Percentiles rank a stretch among this genome's conserved stretches.
These are phyloP conservation scores for Pseudonitzschia pungens DNA, from an alignment of 108 stramenopile genomes.

Conservation along the genomic window DNA sequence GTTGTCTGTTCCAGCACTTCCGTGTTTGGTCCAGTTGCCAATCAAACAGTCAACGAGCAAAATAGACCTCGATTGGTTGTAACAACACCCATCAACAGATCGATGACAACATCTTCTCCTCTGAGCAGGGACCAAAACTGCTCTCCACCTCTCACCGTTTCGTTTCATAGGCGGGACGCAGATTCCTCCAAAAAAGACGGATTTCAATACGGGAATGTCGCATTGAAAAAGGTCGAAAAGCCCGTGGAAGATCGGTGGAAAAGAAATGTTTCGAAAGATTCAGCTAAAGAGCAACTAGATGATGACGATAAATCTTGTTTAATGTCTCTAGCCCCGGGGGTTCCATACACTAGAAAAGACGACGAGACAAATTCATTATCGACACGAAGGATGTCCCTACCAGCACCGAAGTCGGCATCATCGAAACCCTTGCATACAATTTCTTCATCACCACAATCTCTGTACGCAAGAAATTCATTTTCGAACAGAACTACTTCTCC, in stretches of 20 bases:
- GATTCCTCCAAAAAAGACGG: background rate
- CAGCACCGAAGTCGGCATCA: background rate
- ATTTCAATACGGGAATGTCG: background rate
- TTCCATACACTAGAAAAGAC: background rate
- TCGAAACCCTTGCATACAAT: background rate
- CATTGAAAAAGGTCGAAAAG: background rate
- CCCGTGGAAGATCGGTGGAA: slow-evolving; percentile 9
- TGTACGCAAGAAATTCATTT: too few relatives aligned
- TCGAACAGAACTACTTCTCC: background rate
- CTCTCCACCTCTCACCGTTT: slow-evolving; percentile 4
- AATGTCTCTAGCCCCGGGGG: too few relatives aligned
- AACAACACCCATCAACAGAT: too few relatives aligned
- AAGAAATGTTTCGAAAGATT: background rate
- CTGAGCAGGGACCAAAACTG: too few relatives aligned
- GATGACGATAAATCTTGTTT: background rate
- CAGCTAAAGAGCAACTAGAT: background rate
- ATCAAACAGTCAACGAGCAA: too few relatives aligned
- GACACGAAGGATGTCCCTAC: background rate
- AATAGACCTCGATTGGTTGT: too few relatives aligned
- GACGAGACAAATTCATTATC: background rate
- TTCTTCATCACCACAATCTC: too few relatives aligned
- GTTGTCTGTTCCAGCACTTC: background rate
- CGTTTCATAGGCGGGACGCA: background rate
- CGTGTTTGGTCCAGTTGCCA: too few relatives aligned
- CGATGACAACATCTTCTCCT: background rate